Conservation (phyloP, 2,329 filamentous ascomycete genomes). For the Fusarium floridanum region DNA sequence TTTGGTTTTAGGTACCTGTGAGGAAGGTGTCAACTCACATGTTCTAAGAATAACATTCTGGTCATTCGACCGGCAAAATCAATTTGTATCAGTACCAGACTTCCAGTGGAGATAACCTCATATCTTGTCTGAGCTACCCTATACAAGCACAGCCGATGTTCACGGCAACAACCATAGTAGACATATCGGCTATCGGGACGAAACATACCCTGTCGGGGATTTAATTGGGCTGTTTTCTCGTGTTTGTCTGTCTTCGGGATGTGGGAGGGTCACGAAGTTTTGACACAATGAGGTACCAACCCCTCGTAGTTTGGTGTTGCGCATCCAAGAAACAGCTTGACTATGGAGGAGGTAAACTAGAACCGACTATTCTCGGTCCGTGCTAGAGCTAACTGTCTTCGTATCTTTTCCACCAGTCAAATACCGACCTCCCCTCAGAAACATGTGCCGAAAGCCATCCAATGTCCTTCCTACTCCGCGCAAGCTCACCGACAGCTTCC, state of each 20-base stretch:
- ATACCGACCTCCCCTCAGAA: neutral
- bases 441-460: neutral
- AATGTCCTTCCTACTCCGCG: neutral
- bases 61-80: neutral
- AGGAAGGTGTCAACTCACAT: neutral
- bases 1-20: neutral
- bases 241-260: neutral
- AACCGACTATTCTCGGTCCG: neutral
- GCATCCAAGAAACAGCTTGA: neutral
- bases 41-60: neutral
- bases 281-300: neutral
- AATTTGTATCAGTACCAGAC: neutral
- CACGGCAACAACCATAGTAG: neutral
- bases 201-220: neutral
- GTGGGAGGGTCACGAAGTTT: neutral
- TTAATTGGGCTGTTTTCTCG: neutral
- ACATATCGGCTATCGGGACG: neutral
- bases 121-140: neutral
- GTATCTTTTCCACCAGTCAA: neutral
- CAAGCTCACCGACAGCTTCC: neutral
- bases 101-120: neutral
- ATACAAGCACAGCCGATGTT: neutral
- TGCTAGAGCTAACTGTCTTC: neutral
- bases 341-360: neutral
- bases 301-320: neutral